phyloP scores from a whole-genome alignment of 2,329 filamentous ascomycete genomes.

The Chaetomiaceae sp. region DNA sequence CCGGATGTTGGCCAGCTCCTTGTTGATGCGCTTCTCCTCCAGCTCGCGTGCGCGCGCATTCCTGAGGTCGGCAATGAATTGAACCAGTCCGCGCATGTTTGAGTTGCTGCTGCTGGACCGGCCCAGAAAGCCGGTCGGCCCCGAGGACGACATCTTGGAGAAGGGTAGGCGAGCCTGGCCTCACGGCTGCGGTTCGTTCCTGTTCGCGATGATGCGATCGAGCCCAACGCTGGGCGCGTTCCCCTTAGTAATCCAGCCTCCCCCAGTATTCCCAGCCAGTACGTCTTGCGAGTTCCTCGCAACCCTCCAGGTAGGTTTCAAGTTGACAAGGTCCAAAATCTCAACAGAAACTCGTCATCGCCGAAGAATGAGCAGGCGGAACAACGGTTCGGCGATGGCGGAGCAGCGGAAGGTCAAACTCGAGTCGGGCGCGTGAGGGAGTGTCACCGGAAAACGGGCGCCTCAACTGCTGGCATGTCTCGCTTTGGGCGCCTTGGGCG shows the following conservation, averaged over 20 bases:
- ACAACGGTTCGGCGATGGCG: slow-evolving; percentile 6
- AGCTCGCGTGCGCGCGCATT: slow-evolving; percentile 92
- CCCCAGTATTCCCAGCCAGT: background rate
- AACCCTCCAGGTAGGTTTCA: too few relatives aligned
- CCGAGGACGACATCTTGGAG: slow-evolving; percentile 48
- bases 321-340: too few relatives aligned
- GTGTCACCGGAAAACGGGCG: slow-evolving; percentile 6
- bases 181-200: background rate
- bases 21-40: slow-evolving; percentile 99
- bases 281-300: background rate
- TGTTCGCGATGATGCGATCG: background rate
- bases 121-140: slow-evolving; percentile 54
- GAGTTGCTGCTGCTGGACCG: slow-evolving; percentile 59
- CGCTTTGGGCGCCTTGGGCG: background rate
- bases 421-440: background rate
- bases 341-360: slow-evolving; percentile 14
- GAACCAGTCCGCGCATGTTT: slow-evolving; percentile 79
- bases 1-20: slow-evolving; percentile 96
- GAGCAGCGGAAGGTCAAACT: slow-evolving; percentile 1
- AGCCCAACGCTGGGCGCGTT: background rate
- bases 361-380: background rate
- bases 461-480: slow-evolving; percentile 7
- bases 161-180: background rate
- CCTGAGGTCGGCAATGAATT: slow-evolving; percentile 94
- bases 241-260: background rate